A percentile compares a stretch with the other conserved stretches of the same genome.
Conservation (phyloP, 2,329 filamentous ascomycete species). For the Paraphaeosphaeria sporulosa region DNA sequence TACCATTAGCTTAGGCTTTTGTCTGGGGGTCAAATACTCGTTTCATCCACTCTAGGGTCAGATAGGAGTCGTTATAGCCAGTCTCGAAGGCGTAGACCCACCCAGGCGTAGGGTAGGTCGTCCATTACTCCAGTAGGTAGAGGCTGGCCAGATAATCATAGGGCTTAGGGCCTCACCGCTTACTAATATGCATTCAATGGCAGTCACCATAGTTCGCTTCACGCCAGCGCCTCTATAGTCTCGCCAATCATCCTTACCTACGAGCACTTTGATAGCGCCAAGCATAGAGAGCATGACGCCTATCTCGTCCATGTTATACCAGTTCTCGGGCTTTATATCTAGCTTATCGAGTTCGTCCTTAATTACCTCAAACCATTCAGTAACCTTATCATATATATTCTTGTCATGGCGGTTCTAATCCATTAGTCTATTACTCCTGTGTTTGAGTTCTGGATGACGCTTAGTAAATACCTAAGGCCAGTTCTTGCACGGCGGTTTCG, state of each 20-base stretch:
- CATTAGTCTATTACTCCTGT: conserved; percentile 16
- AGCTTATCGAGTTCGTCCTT: conserved; percentile 10
- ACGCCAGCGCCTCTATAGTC: not conserved
- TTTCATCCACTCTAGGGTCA: conserved; percentile 45
- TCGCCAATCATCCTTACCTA: conserved; percentile 1
- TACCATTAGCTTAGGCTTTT: not conserved
- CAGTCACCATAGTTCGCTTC: conserved; percentile 21
- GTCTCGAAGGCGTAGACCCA: conserved; percentile 20
- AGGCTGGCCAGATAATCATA: conserved; percentile 21
- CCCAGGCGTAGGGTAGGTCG: conserved; percentile 18
- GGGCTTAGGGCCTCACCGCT: conserved; percentile 21
- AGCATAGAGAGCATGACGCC: conserved; percentile 16
- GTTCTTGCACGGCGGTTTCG: conserved; percentile 6
- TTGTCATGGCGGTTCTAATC: conserved; percentile 25
- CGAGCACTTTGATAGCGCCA: not conserved
- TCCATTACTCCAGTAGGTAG: conserved; percentile 23
- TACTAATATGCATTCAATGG: conserved; percentile 19
- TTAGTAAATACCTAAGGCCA: conserved; percentile 3
- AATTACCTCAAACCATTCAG: conserved; percentile 15
- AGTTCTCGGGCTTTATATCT: conserved; percentile 23
- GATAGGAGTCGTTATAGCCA: conserved; percentile 35
- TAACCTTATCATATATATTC: conserved; percentile 21
- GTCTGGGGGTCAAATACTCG: conserved; percentile 9
- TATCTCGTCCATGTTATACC: conserved; percentile 23
- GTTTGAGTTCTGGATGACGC: conserved; percentile 20